Evolutionary conservation across 2,329 filamentous ascomycete genomes (phyloP).

Genomic region (Phialocephala subalpina): DNA sequence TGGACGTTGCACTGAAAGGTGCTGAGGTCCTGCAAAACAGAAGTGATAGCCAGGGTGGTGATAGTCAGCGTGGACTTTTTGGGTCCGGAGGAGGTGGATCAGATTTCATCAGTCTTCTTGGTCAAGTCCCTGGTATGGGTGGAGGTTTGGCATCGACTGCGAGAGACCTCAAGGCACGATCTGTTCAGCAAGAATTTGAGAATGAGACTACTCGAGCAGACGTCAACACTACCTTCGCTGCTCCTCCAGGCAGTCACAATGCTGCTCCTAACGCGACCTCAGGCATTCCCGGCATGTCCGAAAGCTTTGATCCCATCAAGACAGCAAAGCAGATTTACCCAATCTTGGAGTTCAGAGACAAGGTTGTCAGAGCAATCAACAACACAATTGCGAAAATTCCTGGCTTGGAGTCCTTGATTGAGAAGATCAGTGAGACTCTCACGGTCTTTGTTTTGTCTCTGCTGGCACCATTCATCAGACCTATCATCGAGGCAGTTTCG

Average conservation of each 20-base stretch:
- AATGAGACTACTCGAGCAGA: constrained; percentile 54
- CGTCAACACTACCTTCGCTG: constrained; percentile 34
- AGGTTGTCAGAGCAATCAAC: constrained; percentile 87
- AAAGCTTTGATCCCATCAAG: constrained; percentile 81
- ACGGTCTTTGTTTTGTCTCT: constrained; percentile 92
- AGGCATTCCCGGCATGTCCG: constrained; percentile 73
- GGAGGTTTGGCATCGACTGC: constrained; percentile 73
- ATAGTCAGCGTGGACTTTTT: constrained; percentile 46
- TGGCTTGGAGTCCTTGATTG: constrained; percentile 86
- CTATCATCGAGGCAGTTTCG: constrained; percentile 88
- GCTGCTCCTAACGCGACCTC: constrained; percentile 48
- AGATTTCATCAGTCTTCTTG: constrained; percentile 76
- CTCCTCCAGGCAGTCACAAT: constrained; percentile 49
- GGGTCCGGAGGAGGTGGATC: constrained; percentile 47
- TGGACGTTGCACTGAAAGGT: constrained; percentile 76
- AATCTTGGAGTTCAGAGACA: constrained; percentile 92
- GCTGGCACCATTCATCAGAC: constrained; percentile 88
- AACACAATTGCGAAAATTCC: constrained; percentile 90
- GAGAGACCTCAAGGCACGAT: constrained; percentile 64
- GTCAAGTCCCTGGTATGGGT: constrained; percentile 76
- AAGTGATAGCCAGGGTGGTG: constrained; percentile 33
- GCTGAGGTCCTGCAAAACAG: constrained; percentile 59
- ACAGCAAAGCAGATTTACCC: constrained; percentile 88
- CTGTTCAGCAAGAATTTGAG: constrained; percentile 69
- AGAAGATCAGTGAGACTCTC: constrained; percentile 91